Evolutionary conservation across 805 yeast species (phyloP).

Genomic region (Torulaspora franciscae): DNA sequence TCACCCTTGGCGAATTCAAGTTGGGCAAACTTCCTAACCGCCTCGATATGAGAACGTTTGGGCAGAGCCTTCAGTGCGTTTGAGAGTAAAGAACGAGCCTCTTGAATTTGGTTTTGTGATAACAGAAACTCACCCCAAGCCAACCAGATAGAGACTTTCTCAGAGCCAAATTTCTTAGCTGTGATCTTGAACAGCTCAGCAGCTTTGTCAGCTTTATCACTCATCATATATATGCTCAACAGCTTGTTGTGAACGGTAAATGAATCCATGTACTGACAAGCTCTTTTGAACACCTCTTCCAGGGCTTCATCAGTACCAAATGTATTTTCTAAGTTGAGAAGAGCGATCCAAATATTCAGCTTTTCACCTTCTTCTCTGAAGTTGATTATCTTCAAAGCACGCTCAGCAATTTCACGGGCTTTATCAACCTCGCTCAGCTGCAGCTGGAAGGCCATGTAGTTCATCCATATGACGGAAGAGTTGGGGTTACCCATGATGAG

Average conservation of each 20-base stretch:
- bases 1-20: constrained; percentile 85
- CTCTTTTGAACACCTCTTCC: constrained; percentile 73
- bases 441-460: constrained; percentile 95
- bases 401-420: constrained; percentile 87
- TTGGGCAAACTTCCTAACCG: constrained; percentile 83
- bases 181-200: constrained; percentile 58
- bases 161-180: constrained; percentile 73
- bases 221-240: constrained; percentile 65
- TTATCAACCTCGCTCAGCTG: constrained; percentile 91
- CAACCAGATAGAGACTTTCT: constrained; percentile 70
- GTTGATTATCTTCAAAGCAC: constrained; percentile 86
- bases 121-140: constrained; percentile 72
- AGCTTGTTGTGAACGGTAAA: constrained; percentile 73
- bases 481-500: constrained; percentile 86
- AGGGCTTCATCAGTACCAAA: constrained; percentile 84
- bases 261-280: constrained; percentile 90
- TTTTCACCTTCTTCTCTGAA: constrained; percentile 91
- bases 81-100: constrained; percentile 69
- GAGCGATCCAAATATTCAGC: constrained; percentile 92
- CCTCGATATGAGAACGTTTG: constrained; percentile 68
- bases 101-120: constrained; percentile 49
- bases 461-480: constrained; percentile 94
- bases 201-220: constrained; percentile 71
- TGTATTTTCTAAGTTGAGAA: constrained; percentile 86
- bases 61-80: constrained; percentile 68